phyloP scores from a whole-genome alignment of 2,329 filamentous ascomycete species.

The Fusarium equiseti region DNA sequence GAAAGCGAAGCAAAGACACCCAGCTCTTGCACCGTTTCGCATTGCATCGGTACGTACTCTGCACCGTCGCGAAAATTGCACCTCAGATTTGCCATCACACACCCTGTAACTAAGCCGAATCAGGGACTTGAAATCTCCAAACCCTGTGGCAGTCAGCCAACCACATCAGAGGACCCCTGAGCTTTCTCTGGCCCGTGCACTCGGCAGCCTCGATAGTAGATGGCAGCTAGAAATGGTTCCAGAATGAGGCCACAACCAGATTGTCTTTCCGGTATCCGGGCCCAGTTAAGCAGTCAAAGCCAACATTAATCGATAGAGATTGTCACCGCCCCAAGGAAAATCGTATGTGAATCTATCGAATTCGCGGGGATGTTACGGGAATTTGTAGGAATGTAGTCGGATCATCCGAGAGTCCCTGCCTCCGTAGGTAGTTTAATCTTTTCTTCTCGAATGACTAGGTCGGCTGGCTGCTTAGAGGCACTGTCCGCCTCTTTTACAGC shows the following conservation, averaged over 20 bases:
- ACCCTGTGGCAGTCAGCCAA: slow-evolving; percentile 24
- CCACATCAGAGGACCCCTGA: slow-evolving; percentile 39
- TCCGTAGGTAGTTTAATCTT: neutral
- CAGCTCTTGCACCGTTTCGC: slow-evolving; percentile 13
- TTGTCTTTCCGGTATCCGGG: slow-evolving; percentile 51
- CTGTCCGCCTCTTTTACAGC: slow-evolving; percentile 5
- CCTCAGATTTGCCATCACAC: slow-evolving; percentile 25
- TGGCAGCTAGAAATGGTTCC: slow-evolving; percentile 45
- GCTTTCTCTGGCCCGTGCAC: slow-evolving; percentile 23
- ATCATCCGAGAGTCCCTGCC: slow-evolving; percentile 32
- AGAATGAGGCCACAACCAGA: slow-evolving; percentile 54
- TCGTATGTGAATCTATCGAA: slow-evolving; percentile 32
- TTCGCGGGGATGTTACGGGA: slow-evolving; percentile 40
- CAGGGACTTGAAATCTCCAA: slow-evolving; percentile 41
- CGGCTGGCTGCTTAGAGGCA: slow-evolving; percentile 4
- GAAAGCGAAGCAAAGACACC: slow-evolving; percentile 15
- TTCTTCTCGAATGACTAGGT: slow-evolving; percentile 14
- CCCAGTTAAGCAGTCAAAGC: slow-evolving; percentile 39
- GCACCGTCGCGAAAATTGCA: slow-evolving; percentile 13
- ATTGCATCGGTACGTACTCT: slow-evolving; percentile 25
- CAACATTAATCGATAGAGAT: slow-evolving; percentile 16
- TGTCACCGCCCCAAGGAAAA: slow-evolving; percentile 35
- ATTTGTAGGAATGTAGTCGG: slow-evolving; percentile 42
- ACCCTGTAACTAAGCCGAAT: slow-evolving; percentile 10
- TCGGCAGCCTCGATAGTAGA: slow-evolving; percentile 35